These are phyloP conservation scores for Escallonia herrerae DNA, from an alignment of 129 eudicot genomes.

Conservation along the genomic window DNA sequence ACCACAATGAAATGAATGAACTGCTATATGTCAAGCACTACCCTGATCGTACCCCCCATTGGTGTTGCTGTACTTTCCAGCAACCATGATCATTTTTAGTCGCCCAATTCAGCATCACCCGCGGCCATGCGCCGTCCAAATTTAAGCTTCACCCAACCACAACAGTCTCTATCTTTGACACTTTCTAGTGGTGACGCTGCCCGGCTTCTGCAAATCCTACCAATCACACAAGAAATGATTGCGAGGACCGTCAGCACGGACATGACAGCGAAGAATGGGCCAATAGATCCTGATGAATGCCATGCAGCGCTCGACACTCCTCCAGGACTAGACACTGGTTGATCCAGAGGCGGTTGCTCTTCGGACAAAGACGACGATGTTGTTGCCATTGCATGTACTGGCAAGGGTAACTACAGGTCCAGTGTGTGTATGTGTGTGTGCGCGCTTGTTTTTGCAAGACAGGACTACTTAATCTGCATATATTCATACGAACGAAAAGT, in stretches of 20 bases:
- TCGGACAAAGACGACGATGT: slow-evolving; percentile 27
- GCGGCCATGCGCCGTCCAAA: slow-evolving; percentile 13
- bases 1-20: background rate
- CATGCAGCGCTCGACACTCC: slow-evolving; percentile 1
- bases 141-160: slow-evolving; percentile 38
- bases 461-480: too few species aligned
- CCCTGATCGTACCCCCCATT: too few species aligned
- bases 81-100: background rate
- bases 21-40: too few species aligned
- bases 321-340: slow-evolving; percentile 16
- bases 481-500: background rate
- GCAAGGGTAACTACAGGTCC: background rate
- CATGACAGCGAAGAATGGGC: slow-evolving; percentile 51
- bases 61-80: background rate
- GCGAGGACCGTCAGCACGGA: slow-evolving; percentile 36
- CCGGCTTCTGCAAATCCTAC: slow-evolving; percentile 30
- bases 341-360: slow-evolving; percentile 31
- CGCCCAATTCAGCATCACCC: slow-evolving; percentile 14
- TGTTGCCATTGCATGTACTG: slow-evolving; percentile 28
- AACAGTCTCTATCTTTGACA: slow-evolving; percentile 29
- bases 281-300: slow-evolving; percentile 34
- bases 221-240: slow-evolving; percentile 42
- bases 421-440: background rate
- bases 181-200: slow-evolving; percentile 22
- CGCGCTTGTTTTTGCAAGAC: too few species aligned